Percentiles rank a stretch among this genome's conserved stretches.
Conservation (phyloP, 345 rosid species). For the Corchorus olitorius region DNA sequence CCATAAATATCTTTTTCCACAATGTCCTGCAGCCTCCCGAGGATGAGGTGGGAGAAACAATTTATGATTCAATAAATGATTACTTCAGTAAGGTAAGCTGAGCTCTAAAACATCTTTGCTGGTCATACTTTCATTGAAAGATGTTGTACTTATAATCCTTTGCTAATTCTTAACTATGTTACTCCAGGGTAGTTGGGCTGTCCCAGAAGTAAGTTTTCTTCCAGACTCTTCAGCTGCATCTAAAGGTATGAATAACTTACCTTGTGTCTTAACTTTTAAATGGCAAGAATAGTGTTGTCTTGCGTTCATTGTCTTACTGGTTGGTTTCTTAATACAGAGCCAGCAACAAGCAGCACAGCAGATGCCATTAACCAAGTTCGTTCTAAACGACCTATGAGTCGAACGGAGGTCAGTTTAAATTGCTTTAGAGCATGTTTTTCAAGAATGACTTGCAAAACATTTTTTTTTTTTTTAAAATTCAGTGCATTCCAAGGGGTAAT, state of each 20-base stretch:
- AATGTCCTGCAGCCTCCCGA: slow-evolving; percentile 94
- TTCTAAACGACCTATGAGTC: slow-evolving; percentile 83
- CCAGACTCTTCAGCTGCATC: slow-evolving; percentile 54
- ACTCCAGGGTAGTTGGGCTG: slow-evolving; percentile 67
- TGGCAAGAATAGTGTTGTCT: slow-evolving; percentile 16
- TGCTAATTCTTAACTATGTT: slow-evolving; percentile 35
- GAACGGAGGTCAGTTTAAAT: slow-evolving; percentile 66
- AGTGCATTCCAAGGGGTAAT: background rate
- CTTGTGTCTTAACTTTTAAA: slow-evolving; percentile 10
- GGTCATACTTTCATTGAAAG: slow-evolving; percentile 24
- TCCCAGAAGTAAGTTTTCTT: slow-evolving; percentile 45
- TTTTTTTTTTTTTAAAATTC: background rate
- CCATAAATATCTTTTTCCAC: slow-evolving; percentile 90
- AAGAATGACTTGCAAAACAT: background rate
- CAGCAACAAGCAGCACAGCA: slow-evolving; percentile 48
- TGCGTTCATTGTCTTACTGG: slow-evolving; percentile 6
- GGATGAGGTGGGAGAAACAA: slow-evolving; percentile 62
- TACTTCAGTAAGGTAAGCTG: slow-evolving; percentile 83
- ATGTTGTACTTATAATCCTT: slow-evolving; percentile 25
- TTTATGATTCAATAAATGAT: slow-evolving; percentile 60
- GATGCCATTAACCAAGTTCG: slow-evolving; percentile 68
- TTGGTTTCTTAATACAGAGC: slow-evolving; percentile 40
- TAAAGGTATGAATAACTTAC: slow-evolving; percentile 41
- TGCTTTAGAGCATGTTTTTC: slow-evolving; percentile 7
- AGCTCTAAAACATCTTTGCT: slow-evolving; percentile 19